Evolutionary conservation across 2,329 filamentous ascomycete species (phyloP).

Genomic region (Xylariaceae sp.): DNA sequence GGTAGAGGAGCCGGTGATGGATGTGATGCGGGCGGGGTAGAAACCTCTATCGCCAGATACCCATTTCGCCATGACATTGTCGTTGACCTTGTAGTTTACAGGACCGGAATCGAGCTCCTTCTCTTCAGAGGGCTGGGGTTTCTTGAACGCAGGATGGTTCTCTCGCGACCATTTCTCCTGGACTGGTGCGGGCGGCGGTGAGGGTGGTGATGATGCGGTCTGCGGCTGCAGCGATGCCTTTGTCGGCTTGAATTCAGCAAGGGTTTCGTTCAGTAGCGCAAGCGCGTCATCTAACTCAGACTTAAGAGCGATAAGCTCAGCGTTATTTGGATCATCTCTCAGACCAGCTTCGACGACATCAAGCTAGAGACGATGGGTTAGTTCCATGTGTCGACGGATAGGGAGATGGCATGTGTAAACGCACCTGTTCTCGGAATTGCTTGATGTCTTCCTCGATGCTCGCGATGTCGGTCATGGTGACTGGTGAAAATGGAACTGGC

Average conservation of each 20-base stretch:
- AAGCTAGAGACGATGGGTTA: conserved; percentile 47
- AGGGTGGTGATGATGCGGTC: conserved; percentile 43
- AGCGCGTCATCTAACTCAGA: conserved; percentile 79
- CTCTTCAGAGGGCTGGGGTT: conserved; percentile 45
- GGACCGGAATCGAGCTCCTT: conserved; percentile 48
- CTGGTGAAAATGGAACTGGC: conserved; percentile 9
- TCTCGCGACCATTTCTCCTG: conserved; percentile 74
- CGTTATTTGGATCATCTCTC: conserved; percentile 73
- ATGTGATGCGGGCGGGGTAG: conserved; percentile 89
- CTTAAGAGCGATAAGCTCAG: conserved; percentile 70
- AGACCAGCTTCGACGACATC: conserved; percentile 72
- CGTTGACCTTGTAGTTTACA: conserved; percentile 74
- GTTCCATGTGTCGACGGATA: neutral
- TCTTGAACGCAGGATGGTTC: conserved; percentile 73
- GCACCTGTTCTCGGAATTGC: conserved; percentile 54
- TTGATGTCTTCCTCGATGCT: conserved; percentile 49
- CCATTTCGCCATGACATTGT: conserved; percentile 88
- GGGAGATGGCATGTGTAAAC: conserved; percentile 15
- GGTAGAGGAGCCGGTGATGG: conserved; percentile 85
- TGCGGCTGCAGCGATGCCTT: conserved; percentile 42
- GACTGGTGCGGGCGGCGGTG: conserved; percentile 41
- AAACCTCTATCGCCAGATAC: conserved; percentile 80
- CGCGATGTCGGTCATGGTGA: conserved; percentile 38
- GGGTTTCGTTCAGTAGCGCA: conserved; percentile 68
- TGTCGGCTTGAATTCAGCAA: conserved; percentile 71